Percentiles rank a stretch among this genome's conserved stretches.
Evolutionary conservation across 257 asterid genomes (phyloP).

Genomic region (Parsonsia alboflavescens): DNA sequence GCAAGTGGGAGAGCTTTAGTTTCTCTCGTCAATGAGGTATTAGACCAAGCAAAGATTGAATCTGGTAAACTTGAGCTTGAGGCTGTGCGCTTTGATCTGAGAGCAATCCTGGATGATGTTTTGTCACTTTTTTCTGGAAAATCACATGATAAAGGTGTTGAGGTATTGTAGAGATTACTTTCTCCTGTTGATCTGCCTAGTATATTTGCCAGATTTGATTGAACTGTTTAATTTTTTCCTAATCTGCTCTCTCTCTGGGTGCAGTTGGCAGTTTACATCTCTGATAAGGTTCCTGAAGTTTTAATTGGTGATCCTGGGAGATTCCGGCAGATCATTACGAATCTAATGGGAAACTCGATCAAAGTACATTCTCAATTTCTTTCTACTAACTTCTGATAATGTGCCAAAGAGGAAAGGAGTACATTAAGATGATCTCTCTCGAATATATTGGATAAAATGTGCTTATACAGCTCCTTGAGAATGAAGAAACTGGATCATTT

Average conservation of each 20-base stretch:
- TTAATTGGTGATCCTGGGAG: slow-evolving; percentile 95
- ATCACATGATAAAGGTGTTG: slow-evolving; percentile 81
- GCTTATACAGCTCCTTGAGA: not conserved
- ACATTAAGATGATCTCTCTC: not conserved
- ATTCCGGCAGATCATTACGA: slow-evolving; percentile 83
- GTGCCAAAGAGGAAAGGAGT: not conserved
- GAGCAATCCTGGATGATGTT: slow-evolving; percentile 45
- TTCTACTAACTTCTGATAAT: not conserved
- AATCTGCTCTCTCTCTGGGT: slow-evolving; percentile 14
- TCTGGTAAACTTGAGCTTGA: slow-evolving; percentile 98
- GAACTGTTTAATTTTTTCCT: not conserved
- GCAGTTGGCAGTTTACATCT: slow-evolving; percentile 89
- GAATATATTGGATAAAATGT: not conserved
- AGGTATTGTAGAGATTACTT: slow-evolving; percentile 42
- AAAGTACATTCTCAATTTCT: slow-evolving; percentile 51
- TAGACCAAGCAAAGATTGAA: slow-evolving; percentile 98
- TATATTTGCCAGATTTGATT: slow-evolving; percentile 29
- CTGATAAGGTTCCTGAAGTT: slow-evolving; percentile 66
- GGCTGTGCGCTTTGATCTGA: slow-evolving; percentile 43
- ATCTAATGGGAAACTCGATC: slow-evolving; percentile 89
- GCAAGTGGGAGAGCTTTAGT: slow-evolving; percentile 98
- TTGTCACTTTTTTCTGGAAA: slow-evolving; percentile 76
- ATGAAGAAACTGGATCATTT: not conserved
- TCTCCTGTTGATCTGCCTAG: slow-evolving; percentile 24
- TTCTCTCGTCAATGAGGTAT: slow-evolving; percentile 90